A percentile compares a stretch with the other conserved stretches of the same genome.
Conservation (phyloP, 306 rosid genomes). For the Vigna nakashimae region DNA sequence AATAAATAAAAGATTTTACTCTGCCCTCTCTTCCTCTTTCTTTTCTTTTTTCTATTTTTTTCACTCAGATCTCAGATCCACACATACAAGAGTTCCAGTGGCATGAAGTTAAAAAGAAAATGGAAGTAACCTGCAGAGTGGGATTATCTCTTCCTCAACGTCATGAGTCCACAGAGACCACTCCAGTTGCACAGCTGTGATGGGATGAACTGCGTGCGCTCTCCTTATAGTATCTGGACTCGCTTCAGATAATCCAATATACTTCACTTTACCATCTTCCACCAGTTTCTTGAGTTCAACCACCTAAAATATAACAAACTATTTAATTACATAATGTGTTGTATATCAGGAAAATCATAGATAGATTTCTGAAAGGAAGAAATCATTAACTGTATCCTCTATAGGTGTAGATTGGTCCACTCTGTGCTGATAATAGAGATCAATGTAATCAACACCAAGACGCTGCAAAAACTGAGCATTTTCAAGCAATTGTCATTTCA, state of each 20-base stretch:
- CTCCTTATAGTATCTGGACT: constrained; percentile 59
- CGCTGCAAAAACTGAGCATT: constrained; percentile 39
- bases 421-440: constrained; percentile 83
- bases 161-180: constrained; percentile 27
- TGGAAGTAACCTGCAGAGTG: constrained; percentile 45
- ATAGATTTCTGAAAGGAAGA: constrained; percentile 2
- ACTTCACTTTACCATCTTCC: constrained; percentile 77
- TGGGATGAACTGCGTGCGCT: constrained; percentile 34
- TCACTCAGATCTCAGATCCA: too few relatives aligned
- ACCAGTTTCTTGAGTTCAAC: constrained; percentile 80
- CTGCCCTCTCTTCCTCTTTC: too few relatives aligned
- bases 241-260: constrained; percentile 80
- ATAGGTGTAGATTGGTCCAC: constrained; percentile 59
- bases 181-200: constrained; percentile 23
- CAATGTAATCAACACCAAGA: constrained; percentile 71
- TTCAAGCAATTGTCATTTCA: too few relatives aligned
- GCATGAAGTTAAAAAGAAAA: neutral
- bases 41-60: too few relatives aligned
- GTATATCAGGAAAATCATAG: neutral
- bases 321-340: neutral
- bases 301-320: constrained; percentile 49
- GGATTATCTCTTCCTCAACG: neutral
- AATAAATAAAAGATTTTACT: too few relatives aligned
- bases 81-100: neutral
- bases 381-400: constrained; percentile 68